Percentiles rank a stretch among this genome's conserved stretches.
These are phyloP conservation scores for Yarrowia yakushimensis DNA, from an alignment of 805 yeast genomes.

Conservation along the genomic window DNA sequence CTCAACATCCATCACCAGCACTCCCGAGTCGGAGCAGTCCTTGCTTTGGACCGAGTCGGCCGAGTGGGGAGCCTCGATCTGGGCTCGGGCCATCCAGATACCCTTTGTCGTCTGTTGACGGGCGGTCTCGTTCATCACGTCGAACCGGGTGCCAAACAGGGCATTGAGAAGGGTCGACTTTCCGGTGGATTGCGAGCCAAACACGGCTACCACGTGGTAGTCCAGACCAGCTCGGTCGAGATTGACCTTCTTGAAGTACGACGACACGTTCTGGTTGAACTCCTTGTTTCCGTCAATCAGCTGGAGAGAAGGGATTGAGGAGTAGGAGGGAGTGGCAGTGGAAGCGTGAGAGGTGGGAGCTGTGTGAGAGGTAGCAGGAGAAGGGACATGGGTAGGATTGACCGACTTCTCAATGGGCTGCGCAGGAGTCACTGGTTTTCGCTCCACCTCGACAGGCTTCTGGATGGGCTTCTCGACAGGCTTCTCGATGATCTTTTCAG, in stretches of 20 bases:
- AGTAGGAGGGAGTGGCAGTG: neutral
- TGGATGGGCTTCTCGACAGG: too few relatives aligned
- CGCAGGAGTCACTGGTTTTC: too few relatives aligned
- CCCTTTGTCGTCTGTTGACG: slow-evolving; percentile 92
- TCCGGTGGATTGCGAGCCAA: slow-evolving; percentile 96
- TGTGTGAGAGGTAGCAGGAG: neutral
- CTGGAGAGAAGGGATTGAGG: slow-evolving; percentile 46
- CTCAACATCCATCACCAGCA: slow-evolving; percentile 93
- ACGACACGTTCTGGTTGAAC: slow-evolving; percentile 43
- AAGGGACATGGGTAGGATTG: too few relatives aligned
- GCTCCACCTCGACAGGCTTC: too few relatives aligned
- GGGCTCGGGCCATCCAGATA: slow-evolving; percentile 66
- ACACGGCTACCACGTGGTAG: slow-evolving; percentile 90
- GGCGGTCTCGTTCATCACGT: slow-evolving; percentile 83
- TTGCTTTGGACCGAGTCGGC: neutral
- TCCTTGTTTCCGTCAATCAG: slow-evolving; percentile 58
- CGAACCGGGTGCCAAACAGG: slow-evolving; percentile 81
- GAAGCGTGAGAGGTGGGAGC: neutral
- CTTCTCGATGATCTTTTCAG: too few relatives aligned
- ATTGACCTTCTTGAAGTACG: slow-evolving; percentile 40
- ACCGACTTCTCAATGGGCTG: too few relatives aligned
- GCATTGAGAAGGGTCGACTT: slow-evolving; percentile 87
- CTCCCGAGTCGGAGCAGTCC: slow-evolving; percentile 36
- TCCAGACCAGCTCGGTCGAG: slow-evolving; percentile 53
- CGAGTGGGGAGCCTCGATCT: neutral